phyloP scores from a whole-genome alignment of 2,329 filamentous ascomycete species.

The Diplodia intermedia region DNA sequence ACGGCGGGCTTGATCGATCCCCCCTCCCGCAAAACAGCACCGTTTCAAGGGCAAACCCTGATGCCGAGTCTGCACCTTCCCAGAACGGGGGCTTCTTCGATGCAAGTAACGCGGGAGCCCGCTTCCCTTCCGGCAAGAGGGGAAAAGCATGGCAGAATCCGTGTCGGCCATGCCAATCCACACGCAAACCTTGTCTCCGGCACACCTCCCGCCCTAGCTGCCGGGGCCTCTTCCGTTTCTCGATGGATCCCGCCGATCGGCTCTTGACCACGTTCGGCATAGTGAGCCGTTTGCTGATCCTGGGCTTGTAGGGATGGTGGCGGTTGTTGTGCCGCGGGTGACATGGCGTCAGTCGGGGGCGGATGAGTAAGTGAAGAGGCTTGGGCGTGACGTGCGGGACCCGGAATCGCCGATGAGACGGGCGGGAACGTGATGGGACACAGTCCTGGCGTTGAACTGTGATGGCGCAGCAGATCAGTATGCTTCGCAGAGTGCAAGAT shows the following conservation, averaged over 20 bases:
- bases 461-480: too few species aligned
- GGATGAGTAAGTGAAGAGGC: background rate
- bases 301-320: background rate
- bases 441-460: too few species aligned
- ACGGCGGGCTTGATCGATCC: background rate
- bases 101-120: background rate
- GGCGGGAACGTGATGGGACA: too few species aligned
- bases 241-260: slow-evolving; percentile 6
- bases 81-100: background rate
- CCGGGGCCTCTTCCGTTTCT: background rate
- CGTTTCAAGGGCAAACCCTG: background rate
- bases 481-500: too few species aligned
- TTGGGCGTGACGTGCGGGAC: background rate
- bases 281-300: background rate
- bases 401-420: background rate
- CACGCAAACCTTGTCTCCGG: background rate
- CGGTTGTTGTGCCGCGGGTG: background rate
- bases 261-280: background rate
- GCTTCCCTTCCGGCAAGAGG: background rate
- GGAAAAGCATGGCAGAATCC: background rate
- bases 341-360: background rate
- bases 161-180: too few species aligned
- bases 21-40: background rate
- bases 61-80: background rate
- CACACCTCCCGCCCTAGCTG: background rate